phyloP scores from a whole-genome alignment of 169 alveolate species.

The Plasmodium cynomolgi region DNA sequence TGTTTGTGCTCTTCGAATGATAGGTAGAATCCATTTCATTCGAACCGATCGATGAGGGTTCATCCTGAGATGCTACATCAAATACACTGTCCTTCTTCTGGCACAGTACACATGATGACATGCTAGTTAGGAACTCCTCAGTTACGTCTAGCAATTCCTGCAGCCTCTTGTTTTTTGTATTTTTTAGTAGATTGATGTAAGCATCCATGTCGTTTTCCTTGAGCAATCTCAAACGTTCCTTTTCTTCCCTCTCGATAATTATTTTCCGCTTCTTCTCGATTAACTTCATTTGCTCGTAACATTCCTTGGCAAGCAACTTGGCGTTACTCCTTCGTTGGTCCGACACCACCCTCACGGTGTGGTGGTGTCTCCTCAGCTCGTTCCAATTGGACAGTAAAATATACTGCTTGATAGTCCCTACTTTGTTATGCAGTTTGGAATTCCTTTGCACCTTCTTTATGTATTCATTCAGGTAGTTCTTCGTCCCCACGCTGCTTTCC shows the following conservation, averaged over 20 bases:
- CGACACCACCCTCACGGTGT: not conserved
- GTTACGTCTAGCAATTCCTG: slow-evolving; percentile 94
- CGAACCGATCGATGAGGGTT: not conserved
- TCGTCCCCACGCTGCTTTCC: not conserved
- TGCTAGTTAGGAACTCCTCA: slow-evolving; percentile 92
- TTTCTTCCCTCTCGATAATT: slow-evolving; percentile 66
- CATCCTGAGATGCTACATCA: not conserved
- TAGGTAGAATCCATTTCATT: not conserved
- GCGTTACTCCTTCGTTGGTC: slow-evolving; percentile 18
- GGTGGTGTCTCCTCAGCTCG: slow-evolving; percentile 17
- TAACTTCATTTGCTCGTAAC: slow-evolving; percentile 34
- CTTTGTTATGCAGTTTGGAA: not conserved
- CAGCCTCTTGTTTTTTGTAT: slow-evolving; percentile 94
- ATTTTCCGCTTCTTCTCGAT: slow-evolving; percentile 24
- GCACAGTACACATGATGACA: slow-evolving; percentile 61
- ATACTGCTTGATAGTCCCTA: slow-evolving; percentile 25
- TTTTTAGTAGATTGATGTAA: slow-evolving; percentile 90
- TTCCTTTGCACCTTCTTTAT: slow-evolving; percentile 3
- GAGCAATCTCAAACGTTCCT: slow-evolving; percentile 81
- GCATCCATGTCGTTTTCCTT: slow-evolving; percentile 94
- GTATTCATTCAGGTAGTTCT: slow-evolving; percentile 4
- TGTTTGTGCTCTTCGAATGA: not conserved
- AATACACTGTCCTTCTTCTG: not conserved
- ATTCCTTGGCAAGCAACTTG: slow-evolving; percentile 6
- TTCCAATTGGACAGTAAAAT: slow-evolving; percentile 8